Evolutionary conservation across 257 asterid genomes (phyloP).

Genomic region (Solanum chaucha): DNA sequence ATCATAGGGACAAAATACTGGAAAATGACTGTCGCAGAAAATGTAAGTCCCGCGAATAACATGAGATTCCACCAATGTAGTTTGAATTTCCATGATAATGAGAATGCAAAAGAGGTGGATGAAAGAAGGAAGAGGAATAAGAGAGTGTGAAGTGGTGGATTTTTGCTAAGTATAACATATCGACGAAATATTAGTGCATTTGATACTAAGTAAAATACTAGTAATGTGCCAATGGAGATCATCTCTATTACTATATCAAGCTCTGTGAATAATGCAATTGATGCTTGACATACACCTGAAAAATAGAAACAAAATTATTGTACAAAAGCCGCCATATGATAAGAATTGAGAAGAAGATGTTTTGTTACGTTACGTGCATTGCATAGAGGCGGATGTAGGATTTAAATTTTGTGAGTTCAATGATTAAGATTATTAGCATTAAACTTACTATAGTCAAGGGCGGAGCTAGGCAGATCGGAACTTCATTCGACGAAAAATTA

Average conservation of each 20-base stretch:
- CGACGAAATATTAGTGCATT: constrained; percentile 30
- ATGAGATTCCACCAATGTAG: constrained; percentile 19
- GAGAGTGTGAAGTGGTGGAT: constrained; percentile 15
- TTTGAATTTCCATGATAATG: constrained; percentile 23
- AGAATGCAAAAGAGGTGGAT: constrained; percentile 17
- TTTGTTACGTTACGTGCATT: neutral
- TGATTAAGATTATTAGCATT: neutral
- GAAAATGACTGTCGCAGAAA: constrained; percentile 6
- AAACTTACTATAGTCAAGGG: neutral
- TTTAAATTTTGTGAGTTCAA: too few relatives aligned
- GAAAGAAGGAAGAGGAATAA: constrained; percentile 21
- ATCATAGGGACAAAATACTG: neutral
- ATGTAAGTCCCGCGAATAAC: neutral
- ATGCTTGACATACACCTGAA: constrained; percentile 37
- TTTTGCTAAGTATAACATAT: constrained; percentile 4
- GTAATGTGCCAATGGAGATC: constrained; percentile 32
- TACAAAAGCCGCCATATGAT: neutral
- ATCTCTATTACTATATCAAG: constrained; percentile 29
- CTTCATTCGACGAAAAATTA: too few relatives aligned
- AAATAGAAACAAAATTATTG: neutral
- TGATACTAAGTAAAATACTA: constrained; percentile 35
- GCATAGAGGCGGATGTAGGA: too few relatives aligned
- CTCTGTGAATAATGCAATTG: constrained; percentile 37
- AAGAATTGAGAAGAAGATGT: too few relatives aligned
- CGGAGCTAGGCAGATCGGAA: too few relatives aligned